phyloP scores from a whole-genome alignment of 768 basidiomycete species.

The Epithele typhae region DNA sequence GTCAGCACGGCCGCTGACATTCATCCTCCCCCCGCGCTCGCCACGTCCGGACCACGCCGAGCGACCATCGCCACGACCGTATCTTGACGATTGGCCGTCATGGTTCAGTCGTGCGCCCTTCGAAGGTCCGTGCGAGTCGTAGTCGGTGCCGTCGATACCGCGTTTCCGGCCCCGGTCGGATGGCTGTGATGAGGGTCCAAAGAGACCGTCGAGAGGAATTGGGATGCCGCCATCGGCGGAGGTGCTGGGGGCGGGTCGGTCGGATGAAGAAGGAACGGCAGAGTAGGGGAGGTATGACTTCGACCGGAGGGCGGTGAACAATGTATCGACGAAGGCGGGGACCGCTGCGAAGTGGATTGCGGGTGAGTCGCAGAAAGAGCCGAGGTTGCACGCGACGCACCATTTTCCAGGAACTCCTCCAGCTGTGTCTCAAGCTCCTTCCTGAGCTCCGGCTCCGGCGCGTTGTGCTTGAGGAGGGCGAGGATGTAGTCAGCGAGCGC shows the following conservation, averaged over 20 bases:
- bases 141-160: slow-evolving; percentile 56
- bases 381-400: slow-evolving; percentile 36
- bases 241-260: slow-evolving; percentile 26
- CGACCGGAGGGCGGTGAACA: slow-evolving; percentile 81
- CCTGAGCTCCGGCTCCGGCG: slow-evolving; percentile 76
- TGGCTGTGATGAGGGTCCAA: slow-evolving; percentile 42
- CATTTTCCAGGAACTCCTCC: slow-evolving; percentile 91
- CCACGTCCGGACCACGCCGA: slow-evolving; percentile 38
- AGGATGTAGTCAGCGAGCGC: slow-evolving; percentile 94
- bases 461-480: slow-evolving; percentile 88
- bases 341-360: slow-evolving; percentile 44
- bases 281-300: slow-evolving; percentile 82
- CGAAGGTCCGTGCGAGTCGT: slow-evolving; percentile 54
- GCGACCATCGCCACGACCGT: slow-evolving; percentile 39
- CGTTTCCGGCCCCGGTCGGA: slow-evolving; percentile 64
- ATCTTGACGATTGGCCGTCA: slow-evolving; percentile 67
- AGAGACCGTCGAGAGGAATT: slow-evolving; percentile 67
- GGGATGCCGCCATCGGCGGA: slow-evolving; percentile 69
- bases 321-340: slow-evolving; percentile 72
- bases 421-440: slow-evolving; percentile 73
- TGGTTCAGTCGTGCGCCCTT: slow-evolving; percentile 68
- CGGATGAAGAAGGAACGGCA: slow-evolving; percentile 36
- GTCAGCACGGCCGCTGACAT: slow-evolving; percentile 24
- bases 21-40: slow-evolving; percentile 30
- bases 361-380: slow-evolving; percentile 16